Percentiles rank a stretch among this genome's conserved stretches.
Conservation (phyloP, 2,329 filamentous ascomycete genomes). For the Xylogone sp. region DNA sequence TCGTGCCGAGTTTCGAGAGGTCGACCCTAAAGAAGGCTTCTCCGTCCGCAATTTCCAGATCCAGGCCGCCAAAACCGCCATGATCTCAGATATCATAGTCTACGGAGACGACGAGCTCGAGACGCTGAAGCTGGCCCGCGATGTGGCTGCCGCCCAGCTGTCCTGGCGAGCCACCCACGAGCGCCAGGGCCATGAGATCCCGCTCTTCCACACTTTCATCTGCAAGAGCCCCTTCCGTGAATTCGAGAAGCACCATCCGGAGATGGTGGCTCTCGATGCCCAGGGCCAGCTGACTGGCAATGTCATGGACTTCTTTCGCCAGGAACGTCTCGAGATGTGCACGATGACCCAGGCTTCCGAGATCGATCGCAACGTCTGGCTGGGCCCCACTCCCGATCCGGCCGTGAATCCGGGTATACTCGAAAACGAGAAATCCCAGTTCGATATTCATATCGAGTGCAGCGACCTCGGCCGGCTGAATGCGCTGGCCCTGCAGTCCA, state of each 20-base stretch:
- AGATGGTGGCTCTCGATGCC: slow-evolving; percentile 73
- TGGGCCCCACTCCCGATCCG: slow-evolving; percentile 79
- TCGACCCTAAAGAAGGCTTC: slow-evolving; percentile 86
- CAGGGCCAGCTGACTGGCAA: slow-evolving; percentile 68
- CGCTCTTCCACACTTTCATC: slow-evolving; percentile 83
- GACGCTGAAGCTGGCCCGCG: slow-evolving; percentile 61
- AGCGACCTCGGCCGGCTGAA: slow-evolving; percentile 80
- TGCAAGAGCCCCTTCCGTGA: slow-evolving; percentile 59
- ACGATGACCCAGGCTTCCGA: slow-evolving; percentile 86
- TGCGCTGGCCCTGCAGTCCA: slow-evolving; percentile 57
- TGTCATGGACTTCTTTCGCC: slow-evolving; percentile 83
- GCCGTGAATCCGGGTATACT: slow-evolving; percentile 35
- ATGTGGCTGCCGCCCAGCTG: slow-evolving; percentile 71
- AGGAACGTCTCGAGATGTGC: slow-evolving; percentile 90
- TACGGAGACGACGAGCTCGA: slow-evolving; percentile 72
- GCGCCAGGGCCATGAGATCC: slow-evolving; percentile 47
- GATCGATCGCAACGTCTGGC: slow-evolving; percentile 84
- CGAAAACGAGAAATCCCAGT: slow-evolving; percentile 60
- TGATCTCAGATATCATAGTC: slow-evolving; percentile 86
- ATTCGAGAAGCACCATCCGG: slow-evolving; percentile 66
- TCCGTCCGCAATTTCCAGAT: slow-evolving; percentile 98
- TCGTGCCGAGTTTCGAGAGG: slow-evolving; percentile 68
- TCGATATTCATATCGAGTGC: slow-evolving; percentile 84
- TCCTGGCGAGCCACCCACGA: slow-evolving; percentile 67
- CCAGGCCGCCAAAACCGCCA: slow-evolving; percentile 81